Evolutionary conservation across 2,329 filamentous ascomycete species (phyloP).

Genomic region (Biscogniauxia sp.): DNA sequence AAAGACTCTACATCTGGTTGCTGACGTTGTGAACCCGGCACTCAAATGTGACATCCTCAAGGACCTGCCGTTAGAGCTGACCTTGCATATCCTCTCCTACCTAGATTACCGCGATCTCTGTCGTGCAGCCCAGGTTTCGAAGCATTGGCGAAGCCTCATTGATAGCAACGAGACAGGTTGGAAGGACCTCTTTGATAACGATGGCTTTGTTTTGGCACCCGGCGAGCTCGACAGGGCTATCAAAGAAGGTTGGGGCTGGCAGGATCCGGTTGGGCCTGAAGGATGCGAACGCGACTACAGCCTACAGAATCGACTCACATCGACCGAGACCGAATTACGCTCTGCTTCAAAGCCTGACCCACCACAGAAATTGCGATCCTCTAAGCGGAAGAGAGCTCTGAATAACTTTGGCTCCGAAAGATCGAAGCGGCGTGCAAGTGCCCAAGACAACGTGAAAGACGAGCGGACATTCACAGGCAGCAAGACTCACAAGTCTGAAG

Average conservation of each 20-base stretch:
- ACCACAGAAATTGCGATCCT: slow-evolving; percentile 43
- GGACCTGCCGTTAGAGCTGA: slow-evolving; percentile 80
- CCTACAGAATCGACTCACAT: slow-evolving; percentile 49
- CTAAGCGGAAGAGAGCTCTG: slow-evolving; percentile 56
- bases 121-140: slow-evolving; percentile 88
- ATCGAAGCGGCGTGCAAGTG: slow-evolving; percentile 52
- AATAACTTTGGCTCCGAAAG: slow-evolving; percentile 47
- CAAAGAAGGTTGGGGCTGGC: slow-evolving; percentile 94
- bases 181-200: slow-evolving; percentile 85
- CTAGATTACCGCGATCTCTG: slow-evolving; percentile 85
- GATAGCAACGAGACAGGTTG: slow-evolving; percentile 94
- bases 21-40: slow-evolving; percentile 87
- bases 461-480: slow-evolving; percentile 40
- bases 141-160: slow-evolving; percentile 85
- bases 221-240: slow-evolving; percentile 87
- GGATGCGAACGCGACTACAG: slow-evolving; percentile 82
- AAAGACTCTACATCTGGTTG: slow-evolving; percentile 84
- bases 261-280: slow-evolving; percentile 73
- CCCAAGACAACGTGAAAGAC: slow-evolving; percentile 45
- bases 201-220: slow-evolving; percentile 74
- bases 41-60: slow-evolving; percentile 91
- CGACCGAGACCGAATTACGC: slow-evolving; percentile 52
- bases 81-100: slow-evolving; percentile 82
- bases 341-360: slow-evolving; percentile 42
- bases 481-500: slow-evolving; percentile 64